Percentiles rank a stretch among this genome's conserved stretches.
phyloP scores from a whole-genome alignment of 2,329 filamentous ascomycete genomes.

The Beauveria australis region DNA sequence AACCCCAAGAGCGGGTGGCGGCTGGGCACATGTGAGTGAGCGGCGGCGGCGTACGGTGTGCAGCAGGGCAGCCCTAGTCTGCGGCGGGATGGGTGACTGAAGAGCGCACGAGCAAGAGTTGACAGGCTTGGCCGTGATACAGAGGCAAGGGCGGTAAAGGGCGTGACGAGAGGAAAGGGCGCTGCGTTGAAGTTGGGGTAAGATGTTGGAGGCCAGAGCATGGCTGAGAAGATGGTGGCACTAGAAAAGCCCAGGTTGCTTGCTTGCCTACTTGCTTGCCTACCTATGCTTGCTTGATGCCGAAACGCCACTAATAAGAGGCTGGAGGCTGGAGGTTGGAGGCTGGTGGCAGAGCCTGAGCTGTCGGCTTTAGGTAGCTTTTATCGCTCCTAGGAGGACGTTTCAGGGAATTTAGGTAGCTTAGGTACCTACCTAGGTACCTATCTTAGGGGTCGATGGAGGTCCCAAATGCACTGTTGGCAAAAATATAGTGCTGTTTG shows the following conservation, averaged over 20 bases:
- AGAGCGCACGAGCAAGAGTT: background rate
- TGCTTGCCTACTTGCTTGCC: too few relatives aligned
- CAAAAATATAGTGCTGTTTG: background rate
- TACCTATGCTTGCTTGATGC: background rate
- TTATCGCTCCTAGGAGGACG: background rate
- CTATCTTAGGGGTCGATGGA: background rate
- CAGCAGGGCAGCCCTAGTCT: background rate
- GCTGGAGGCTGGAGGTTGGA: background rate
- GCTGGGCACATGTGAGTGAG: background rate
- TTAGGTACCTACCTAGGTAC: too few relatives aligned
- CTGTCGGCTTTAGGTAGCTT: background rate
- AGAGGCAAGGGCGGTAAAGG: background rate
- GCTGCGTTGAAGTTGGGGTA: background rate
- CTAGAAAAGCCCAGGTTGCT: background rate
- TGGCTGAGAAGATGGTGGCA: background rate
- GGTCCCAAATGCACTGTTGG: background rate
- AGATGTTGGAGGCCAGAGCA: conserved; percentile 1
- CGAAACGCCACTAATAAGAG: background rate
- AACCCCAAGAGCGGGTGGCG: background rate
- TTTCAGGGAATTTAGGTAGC: too few relatives aligned
- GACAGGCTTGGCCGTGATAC: background rate
- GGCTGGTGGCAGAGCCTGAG: background rate
- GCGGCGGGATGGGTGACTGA: background rate
- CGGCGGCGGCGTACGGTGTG: background rate
- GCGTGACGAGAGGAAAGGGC: background rate